Evolutionary conservation across 306 rosid genomes (phyloP).

Genomic region (Inga oerstediana): DNA sequence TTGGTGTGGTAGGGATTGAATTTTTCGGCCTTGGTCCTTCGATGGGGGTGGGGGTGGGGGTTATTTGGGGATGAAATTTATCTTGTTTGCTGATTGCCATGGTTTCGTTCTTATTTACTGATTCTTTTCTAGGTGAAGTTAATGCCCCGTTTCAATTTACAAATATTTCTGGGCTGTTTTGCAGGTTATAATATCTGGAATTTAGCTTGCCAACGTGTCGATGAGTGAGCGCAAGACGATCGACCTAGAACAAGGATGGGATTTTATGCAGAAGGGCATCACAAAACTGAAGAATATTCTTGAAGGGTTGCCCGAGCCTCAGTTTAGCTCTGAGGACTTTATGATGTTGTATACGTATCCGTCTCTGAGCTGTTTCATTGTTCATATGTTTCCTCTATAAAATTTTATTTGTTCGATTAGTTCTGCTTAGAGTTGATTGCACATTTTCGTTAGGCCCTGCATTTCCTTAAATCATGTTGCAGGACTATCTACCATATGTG

Average conservation of each 20-base stretch:
- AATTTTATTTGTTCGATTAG: neutral
- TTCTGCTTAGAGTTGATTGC: constrained; percentile 4
- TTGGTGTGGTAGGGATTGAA: neutral
- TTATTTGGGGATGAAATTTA: constrained; percentile 1
- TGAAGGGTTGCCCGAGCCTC: constrained; percentile 65
- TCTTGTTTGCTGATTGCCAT: neutral
- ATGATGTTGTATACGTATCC: constrained; percentile 59
- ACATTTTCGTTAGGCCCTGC: neutral
- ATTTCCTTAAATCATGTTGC: constrained; percentile 39
- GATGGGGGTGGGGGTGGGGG: neutral
- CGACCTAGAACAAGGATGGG: constrained; percentile 70
- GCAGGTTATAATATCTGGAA: constrained; percentile 28
- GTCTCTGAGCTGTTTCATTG: neutral
- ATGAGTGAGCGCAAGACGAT: constrained; percentile 55
- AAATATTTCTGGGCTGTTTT: neutral
- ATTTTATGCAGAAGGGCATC: constrained; percentile 60
- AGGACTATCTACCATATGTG: constrained; percentile 81
- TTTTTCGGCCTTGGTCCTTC: neutral
- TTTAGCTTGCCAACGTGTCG: constrained; percentile 31
- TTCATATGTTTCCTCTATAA: neutral
- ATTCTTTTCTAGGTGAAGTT: neutral
- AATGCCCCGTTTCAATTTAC: neutral
- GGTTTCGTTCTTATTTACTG: neutral
- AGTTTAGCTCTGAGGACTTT: constrained; percentile 57
- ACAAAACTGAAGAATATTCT: constrained; percentile 65